Conservation (phyloP, 2,329 filamentous ascomycete species). For the Phaeosphaeria sp. region DNA sequence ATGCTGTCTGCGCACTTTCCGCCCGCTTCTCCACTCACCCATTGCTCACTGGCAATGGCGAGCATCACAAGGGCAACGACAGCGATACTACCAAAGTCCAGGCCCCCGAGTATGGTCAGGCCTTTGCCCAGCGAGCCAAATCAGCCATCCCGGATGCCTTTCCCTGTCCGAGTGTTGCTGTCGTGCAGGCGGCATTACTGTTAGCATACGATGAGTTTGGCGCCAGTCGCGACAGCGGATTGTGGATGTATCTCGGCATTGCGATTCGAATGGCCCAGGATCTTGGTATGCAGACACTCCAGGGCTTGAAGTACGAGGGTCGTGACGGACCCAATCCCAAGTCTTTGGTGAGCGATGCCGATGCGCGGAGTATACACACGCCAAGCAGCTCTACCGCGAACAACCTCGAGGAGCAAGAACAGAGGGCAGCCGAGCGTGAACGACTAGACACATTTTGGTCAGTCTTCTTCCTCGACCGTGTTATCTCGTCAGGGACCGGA, state of each 20-base stretch:
- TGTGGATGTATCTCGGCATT: constrained; percentile 93
- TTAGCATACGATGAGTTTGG: constrained; percentile 91
- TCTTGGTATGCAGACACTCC: constrained; percentile 79
- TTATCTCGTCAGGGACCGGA: constrained; percentile 87
- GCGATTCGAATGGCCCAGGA: constrained; percentile 84
- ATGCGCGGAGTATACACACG: constrained; percentile 11
- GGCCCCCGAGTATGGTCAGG: constrained; percentile 73
- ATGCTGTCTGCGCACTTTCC: constrained; percentile 82
- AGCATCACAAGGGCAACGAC: constrained; percentile 49
- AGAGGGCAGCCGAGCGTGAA: constrained; percentile 76
- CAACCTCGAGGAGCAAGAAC: constrained; percentile 55
- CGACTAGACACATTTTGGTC: constrained; percentile 89
- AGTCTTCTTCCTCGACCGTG: constrained; percentile 84
- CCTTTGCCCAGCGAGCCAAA: constrained; percentile 83
- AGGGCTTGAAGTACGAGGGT: constrained; percentile 70
- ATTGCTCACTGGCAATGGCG: constrained; percentile 59
- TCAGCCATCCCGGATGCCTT: constrained; percentile 83
- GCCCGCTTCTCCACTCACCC: constrained; percentile 76
- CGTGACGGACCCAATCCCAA: constrained; percentile 63
- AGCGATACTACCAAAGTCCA: constrained; percentile 31
- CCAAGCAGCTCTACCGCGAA: constrained; percentile 49
- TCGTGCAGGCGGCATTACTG: constrained; percentile 81
- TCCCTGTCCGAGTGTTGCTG: constrained; percentile 80
- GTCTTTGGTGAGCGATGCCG: constrained; percentile 53
- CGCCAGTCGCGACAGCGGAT: constrained; percentile 82